Conservation (phyloP, 106 monocot species). For the Chionographis japonica region DNA sequence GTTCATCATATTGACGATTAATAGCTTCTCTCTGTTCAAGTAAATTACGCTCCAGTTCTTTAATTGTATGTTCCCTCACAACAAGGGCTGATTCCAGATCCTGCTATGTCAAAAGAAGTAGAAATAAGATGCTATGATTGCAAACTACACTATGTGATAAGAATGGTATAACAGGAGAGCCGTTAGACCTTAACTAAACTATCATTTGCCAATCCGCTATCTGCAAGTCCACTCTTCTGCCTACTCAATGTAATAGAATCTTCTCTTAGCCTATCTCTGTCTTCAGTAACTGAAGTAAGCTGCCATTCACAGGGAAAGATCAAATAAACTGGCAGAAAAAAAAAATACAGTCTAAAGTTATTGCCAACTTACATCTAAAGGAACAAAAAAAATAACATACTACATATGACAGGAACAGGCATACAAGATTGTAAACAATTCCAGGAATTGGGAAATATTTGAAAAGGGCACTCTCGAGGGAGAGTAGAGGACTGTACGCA, state of each 20-base stretch:
- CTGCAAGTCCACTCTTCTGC: conserved; percentile 24
- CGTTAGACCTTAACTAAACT: conserved; percentile 34
- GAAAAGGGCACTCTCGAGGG: too few relatives aligned
- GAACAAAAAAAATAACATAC: too few relatives aligned
- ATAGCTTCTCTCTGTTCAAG: conserved; percentile 65
- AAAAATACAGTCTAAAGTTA: background rate
- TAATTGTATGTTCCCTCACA: conserved; percentile 46
- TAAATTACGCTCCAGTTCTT: conserved; percentile 64
- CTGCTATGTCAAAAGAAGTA: conserved; percentile 29
- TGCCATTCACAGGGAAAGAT: conserved; percentile 17
- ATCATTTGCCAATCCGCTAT: conserved; percentile 25
- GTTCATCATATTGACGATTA: conserved; percentile 59
- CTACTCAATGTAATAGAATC: conserved; percentile 29
- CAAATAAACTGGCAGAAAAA: background rate
- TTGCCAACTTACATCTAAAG: background rate
- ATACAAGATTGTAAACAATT: too few relatives aligned
- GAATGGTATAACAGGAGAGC: background rate
- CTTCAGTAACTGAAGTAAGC: conserved; percentile 71
- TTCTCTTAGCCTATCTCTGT: conserved; percentile 61
- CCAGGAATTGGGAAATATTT: too few relatives aligned
- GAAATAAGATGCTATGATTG: background rate
- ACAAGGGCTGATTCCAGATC: conserved; percentile 59
- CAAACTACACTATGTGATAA: conserved; percentile 5
- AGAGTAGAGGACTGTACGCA: too few relatives aligned
- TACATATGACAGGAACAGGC: too few relatives aligned